Conservation (phyloP, 1,139 yeast genomes). For the Candida freyschussii region DNA sequence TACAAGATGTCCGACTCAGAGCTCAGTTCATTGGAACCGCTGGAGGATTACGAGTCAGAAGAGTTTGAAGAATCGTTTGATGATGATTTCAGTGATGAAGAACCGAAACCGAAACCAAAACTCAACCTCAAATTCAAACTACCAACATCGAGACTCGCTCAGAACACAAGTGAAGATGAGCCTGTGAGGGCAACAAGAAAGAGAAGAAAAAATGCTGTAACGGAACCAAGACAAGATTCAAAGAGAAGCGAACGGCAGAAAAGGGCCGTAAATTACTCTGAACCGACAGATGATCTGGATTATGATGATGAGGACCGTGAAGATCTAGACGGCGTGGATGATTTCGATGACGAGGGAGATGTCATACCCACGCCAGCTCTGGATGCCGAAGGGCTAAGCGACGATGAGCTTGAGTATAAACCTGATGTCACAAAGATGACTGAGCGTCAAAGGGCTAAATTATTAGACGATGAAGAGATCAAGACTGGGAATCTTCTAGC, state of each 20-base stretch:
- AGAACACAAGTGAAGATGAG: slow-evolving; percentile 1
- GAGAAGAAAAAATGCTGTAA: slow-evolving; percentile 2
- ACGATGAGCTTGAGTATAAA: slow-evolving; percentile 21
- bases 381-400: slow-evolving; percentile 24
- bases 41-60: slow-evolving; percentile 12
- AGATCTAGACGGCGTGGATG: too few relatives aligned
- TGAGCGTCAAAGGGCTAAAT: slow-evolving; percentile 53
- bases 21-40: slow-evolving; percentile 11
- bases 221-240: neutral
- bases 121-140: neutral
- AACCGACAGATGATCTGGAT: neutral
- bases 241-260: neutral
- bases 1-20: slow-evolving; percentile 14
- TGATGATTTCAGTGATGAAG: slow-evolving; percentile 3
- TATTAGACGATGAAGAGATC: slow-evolving; percentile 30
- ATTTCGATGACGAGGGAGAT: slow-evolving; percentile 17
- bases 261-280: neutral
- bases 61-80: slow-evolving; percentile 7
- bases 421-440: slow-evolving; percentile 52
- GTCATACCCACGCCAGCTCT: slow-evolving; percentile 24
- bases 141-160: neutral
- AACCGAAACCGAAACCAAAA: slow-evolving; percentile 13
- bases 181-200: slow-evolving; percentile 2
- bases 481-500: slow-evolving; percentile 25
- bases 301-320: slow-evolving; percentile 3